A percentile compares a stretch with the other conserved stretches of the same genome.
Evolutionary conservation across 306 rosid species (phyloP).

Genomic region (Delonix regia): DNA sequence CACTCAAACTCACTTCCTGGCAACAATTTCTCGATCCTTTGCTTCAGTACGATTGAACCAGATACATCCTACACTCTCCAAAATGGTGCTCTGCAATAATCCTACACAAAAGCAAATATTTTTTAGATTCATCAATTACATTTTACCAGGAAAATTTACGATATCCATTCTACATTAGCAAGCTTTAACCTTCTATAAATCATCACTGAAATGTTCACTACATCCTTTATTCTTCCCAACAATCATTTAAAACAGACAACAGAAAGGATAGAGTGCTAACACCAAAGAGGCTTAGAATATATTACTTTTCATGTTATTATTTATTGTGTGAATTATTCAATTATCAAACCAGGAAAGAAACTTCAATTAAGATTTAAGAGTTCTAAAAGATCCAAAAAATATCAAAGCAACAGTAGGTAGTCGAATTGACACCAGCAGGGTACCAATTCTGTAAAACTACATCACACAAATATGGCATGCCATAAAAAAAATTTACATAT

Average conservation of each 20-base stretch:
- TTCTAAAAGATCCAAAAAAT: not conserved
- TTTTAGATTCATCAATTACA: not conserved
- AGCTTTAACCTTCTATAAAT: not conserved
- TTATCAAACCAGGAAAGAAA: not conserved
- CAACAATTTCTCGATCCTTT: constrained; percentile 81
- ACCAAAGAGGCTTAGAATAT: constrained; percentile 15
- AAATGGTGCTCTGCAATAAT: constrained; percentile 81
- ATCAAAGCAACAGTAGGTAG: not conserved
- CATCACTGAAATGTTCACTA: constrained; percentile 15
- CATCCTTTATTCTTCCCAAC: not conserved
- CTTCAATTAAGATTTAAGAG: not conserved
- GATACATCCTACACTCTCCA: constrained; percentile 91
- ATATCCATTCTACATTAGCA: not conserved
- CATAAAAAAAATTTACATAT: not conserved
- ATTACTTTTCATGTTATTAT: not conserved
- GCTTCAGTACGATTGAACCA: constrained; percentile 82
- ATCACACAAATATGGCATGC: not conserved
- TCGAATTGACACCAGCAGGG: not conserved
- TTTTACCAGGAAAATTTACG: not conserved
- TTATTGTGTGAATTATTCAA: not conserved
- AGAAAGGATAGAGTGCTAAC: not conserved
- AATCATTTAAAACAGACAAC: not conserved
- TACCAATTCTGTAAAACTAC: not conserved
- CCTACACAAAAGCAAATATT: constrained; percentile 50
- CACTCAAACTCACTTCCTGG: constrained; percentile 67